Evolutionary conservation across 73 alveolate genomes (phyloP), one percentile per base, ranked within the genome.

Genomic region (Tetrahymena elliotti): DNA sequence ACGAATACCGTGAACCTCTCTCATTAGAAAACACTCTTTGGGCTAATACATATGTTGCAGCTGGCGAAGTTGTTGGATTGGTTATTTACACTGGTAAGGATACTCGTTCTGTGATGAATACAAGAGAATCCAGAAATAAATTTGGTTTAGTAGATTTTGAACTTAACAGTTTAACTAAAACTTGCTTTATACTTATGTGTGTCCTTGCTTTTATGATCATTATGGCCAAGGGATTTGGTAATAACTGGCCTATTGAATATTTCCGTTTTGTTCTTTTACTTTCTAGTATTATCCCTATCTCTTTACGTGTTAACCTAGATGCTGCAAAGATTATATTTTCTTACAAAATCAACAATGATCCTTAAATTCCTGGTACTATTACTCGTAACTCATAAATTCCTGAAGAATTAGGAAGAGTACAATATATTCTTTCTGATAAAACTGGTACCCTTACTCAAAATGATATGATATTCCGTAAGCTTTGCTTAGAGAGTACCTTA

Each of bases 361-460:
- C 93, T 20, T 97, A 97, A 92, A 98, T 98, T 18, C 98, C 98
- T 0, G 99, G 99, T 16, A 97, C 99, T 6, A 94, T 98, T 22
- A 99, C 99, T 34, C 97, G 99, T 88, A 98, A 98, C 95, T 93
- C 98, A 31, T 95, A 97, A 12, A 98, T 98, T 35, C 99, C 99
- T 24, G 99, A 98, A 97, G 99, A 98, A 96, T 95, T 98, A 31
- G 99, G 99, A 41, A 96, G 99, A 84, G 95, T 98, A 35, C 96
- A 98, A 93, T 98, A 94, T 83, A 84, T 96, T 34, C 96, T 98
- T 92, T 95, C 99, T 68, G 99, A 98, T 95, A 98, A 98, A 94
- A 98, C 99, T 4, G 99, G 99, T 27, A 98, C 99, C 35, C 94
- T 98, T 52, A 98, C 99, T 24, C 88, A 98, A 94, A 98, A 98